phyloP scores from a whole-genome alignment of 2,329 filamentous ascomycete species.

The Macrophomina pseudophaseolina region DNA sequence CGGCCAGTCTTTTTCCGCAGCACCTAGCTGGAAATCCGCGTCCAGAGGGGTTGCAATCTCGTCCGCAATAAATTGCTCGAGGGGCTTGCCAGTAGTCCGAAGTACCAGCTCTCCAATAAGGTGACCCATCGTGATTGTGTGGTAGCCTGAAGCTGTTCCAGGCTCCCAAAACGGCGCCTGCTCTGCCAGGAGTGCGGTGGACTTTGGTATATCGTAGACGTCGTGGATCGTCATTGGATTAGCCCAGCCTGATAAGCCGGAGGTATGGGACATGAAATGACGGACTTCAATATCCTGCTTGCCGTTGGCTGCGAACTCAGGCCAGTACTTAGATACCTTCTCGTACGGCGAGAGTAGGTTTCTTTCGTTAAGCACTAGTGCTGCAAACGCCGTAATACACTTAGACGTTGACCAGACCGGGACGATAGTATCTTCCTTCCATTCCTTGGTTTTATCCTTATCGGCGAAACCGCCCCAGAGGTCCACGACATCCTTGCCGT shows the following conservation, averaged over 20 bases:
- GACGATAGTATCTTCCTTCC: constrained; percentile 41
- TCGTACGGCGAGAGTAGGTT: constrained; percentile 36
- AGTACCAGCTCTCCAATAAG: constrained; percentile 16
- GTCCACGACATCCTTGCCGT: constrained; percentile 51
- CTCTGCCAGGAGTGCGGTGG: constrained; percentile 7
- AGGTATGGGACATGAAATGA: constrained; percentile 24
- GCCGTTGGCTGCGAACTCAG: constrained; percentile 40
- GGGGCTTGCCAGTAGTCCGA: constrained; percentile 3
- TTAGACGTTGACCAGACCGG: constrained; percentile 37
- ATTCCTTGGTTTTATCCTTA: constrained; percentile 37
- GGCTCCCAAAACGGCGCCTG: constrained; percentile 14
- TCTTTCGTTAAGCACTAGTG: constrained; percentile 35
- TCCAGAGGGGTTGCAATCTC: constrained; percentile 10
- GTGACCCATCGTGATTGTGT: constrained; percentile 7
- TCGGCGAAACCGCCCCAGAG: constrained; percentile 53
- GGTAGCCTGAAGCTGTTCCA: constrained; percentile 6
- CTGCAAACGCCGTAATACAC: constrained; percentile 34
- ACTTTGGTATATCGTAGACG: background rate
- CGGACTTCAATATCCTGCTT: constrained; percentile 37
- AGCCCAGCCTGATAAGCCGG: constrained; percentile 20
- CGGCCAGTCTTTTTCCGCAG: background rate
- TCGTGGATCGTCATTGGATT: background rate
- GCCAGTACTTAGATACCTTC: constrained; percentile 40
- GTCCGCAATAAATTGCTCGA: constrained; percentile 7
- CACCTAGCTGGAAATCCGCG: constrained; percentile 23